Conservation (phyloP, 2,329 filamentous ascomycete species). For the Trichoderma koningiopsis region DNA sequence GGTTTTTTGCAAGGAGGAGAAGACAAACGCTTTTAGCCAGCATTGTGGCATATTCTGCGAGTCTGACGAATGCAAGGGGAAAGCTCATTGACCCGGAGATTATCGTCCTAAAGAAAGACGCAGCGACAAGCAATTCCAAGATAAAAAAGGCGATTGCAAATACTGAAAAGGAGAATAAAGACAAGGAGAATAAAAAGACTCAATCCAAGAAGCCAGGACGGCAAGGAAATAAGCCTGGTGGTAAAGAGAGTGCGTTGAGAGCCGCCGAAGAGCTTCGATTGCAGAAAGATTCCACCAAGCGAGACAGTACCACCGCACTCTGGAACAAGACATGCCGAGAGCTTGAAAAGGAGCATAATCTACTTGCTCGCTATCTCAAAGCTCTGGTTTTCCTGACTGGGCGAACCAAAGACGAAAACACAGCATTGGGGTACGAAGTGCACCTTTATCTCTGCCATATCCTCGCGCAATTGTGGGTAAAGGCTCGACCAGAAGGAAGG, state of each 20-base stretch:
- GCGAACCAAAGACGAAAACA: constrained; percentile 40
- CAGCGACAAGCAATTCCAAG: constrained; percentile 20
- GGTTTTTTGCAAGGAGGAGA: constrained; percentile 43
- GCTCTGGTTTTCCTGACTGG: constrained; percentile 50
- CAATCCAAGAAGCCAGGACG: constrained; percentile 29
- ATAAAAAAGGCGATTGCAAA: background rate
- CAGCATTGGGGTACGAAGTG: constrained; percentile 38
- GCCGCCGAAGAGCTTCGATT: constrained; percentile 40
- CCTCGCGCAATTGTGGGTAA: constrained; percentile 31
- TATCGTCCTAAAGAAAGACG: constrained; percentile 51
- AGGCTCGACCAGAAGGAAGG: background rate
- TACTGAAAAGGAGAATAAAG: constrained; percentile 27
- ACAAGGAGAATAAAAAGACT: constrained; percentile 4
- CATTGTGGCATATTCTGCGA: constrained; percentile 69
- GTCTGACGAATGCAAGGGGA: constrained; percentile 65
- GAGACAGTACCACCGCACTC: background rate
- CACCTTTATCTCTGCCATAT: constrained; percentile 42
- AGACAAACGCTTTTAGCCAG: constrained; percentile 70
- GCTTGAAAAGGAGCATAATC: constrained; percentile 49
- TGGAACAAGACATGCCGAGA: constrained; percentile 31
- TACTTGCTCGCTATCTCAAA: constrained; percentile 51
- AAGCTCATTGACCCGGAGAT: constrained; percentile 66
- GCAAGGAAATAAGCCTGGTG: constrained; percentile 32
- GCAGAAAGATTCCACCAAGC: constrained; percentile 33
- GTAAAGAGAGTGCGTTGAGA: constrained; percentile 44